These are phyloP conservation scores for Manihot esculenta DNA, from an alignment of 441 rosid genomes.

Conservation along the genomic window DNA sequence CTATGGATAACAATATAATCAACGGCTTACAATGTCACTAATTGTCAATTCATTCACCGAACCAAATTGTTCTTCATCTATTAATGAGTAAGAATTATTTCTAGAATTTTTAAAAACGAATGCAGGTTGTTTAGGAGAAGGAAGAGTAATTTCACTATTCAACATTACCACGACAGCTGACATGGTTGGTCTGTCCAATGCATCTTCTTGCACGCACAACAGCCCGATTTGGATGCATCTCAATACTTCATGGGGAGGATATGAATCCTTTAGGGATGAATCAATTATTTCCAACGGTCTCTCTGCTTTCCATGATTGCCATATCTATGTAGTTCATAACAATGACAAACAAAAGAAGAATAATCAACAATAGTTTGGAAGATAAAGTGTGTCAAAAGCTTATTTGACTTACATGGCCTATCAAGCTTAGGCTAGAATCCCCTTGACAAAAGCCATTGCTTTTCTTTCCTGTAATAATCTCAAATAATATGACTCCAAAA, in stretches of 20 bases:
- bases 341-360: neutral
- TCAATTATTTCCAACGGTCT: conserved; percentile 33
- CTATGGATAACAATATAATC: too few relatives aligned
- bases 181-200: conserved; percentile 44
- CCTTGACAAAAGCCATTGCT: conserved; percentile 19
- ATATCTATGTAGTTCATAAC: conserved; percentile 25
- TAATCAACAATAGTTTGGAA: neutral
- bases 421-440: conserved; percentile 25
- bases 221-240: conserved; percentile 43
- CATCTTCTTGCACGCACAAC: conserved; percentile 36
- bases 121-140: conserved; percentile 11
- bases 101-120: too few relatives aligned
- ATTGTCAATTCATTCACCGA: too few relatives aligned
- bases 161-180: conserved; percentile 35
- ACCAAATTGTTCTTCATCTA: too few relatives aligned
- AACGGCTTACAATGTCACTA: too few relatives aligned
- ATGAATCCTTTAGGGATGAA: conserved; percentile 19
- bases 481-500: conserved; percentile 33
- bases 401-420: conserved; percentile 32
- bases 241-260: conserved; percentile 19
- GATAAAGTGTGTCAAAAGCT: too few relatives aligned
- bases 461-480: conserved; percentile 29
- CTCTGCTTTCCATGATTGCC: conserved; percentile 40
- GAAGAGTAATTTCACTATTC: conserved; percentile 18
- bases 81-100: too few relatives aligned